Evolutionary conservation across 1,139 yeast species (phyloP).

Genomic region (Blastobotrys ciferrii): DNA sequence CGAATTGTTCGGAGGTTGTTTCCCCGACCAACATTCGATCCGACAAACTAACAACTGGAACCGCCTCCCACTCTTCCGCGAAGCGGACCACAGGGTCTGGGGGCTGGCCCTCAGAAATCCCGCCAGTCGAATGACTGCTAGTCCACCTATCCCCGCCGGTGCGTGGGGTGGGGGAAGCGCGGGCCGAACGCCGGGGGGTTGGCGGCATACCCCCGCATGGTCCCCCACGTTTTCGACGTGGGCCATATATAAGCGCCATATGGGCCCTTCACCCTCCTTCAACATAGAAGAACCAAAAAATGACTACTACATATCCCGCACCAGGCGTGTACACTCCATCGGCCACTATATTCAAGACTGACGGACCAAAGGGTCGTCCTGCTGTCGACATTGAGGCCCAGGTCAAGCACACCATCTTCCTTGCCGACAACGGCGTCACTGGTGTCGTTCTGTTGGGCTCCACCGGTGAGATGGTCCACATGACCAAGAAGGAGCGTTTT

Average conservation of each 20-base stretch:
- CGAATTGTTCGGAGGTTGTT: too few species aligned
- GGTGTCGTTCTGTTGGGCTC: constrained; percentile 52
- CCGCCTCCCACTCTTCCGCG: too few species aligned
- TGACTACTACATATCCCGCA: constrained; percentile 18
- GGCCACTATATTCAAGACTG: constrained; percentile 50
- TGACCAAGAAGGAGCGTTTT: constrained; percentile 45
- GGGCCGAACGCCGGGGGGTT: not conserved
- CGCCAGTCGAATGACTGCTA: too few species aligned
- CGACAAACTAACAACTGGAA: too few species aligned
- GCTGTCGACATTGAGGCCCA: constrained; percentile 46
- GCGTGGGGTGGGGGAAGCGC: not conserved
- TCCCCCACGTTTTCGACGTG: not conserved
- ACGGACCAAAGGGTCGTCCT: constrained; percentile 29
- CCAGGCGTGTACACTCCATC: constrained; percentile 49
- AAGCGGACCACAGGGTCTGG: too few species aligned
- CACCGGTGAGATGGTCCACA: constrained; percentile 49
- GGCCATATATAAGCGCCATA: not conserved
- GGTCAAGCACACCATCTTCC: constrained; percentile 42
- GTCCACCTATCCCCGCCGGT: too few species aligned
- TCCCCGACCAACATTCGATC: too few species aligned
- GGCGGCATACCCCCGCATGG: constrained; percentile 5
- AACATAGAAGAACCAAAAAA: not conserved
- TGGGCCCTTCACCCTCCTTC: not conserved
- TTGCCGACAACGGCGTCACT: constrained; percentile 44
- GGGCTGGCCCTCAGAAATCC: too few species aligned